Evolutionary conservation across 2,329 filamentous ascomycete genomes (phyloP).

Genomic region (Didymella pomorum): DNA sequence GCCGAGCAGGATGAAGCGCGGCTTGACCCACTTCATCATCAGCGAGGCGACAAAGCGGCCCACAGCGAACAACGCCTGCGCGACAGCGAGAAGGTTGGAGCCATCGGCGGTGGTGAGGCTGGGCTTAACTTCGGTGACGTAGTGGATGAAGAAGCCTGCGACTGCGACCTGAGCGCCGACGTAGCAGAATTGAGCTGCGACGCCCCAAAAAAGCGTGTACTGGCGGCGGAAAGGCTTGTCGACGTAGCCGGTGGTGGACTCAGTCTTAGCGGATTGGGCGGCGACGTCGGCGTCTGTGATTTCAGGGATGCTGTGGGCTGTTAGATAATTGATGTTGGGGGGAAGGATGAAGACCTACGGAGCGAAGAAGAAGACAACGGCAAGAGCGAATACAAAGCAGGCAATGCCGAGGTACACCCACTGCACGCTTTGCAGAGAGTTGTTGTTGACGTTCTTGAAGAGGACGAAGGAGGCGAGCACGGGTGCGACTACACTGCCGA

Average conservation of each 20-base stretch:
- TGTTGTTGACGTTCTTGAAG: conserved; percentile 59
- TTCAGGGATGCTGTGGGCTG: conserved; percentile 57
- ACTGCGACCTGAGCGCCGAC: conserved; percentile 66
- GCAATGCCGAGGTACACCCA: conserved; percentile 70
- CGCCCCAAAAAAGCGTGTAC: conserved; percentile 62
- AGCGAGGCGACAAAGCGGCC: conserved; percentile 64
- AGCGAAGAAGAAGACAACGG: conserved; percentile 66
- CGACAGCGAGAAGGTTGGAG: conserved; percentile 57
- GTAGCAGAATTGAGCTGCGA: conserved; percentile 65
- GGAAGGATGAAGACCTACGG: conserved; percentile 42
- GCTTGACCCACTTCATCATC: conserved; percentile 61
- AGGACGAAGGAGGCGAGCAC: conserved; percentile 66
- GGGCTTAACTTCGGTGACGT: conserved; percentile 52
- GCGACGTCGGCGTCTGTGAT: conserved; percentile 66
- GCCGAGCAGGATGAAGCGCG: conserved; percentile 62
- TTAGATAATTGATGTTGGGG: not conserved
- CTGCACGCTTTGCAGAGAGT: conserved; percentile 28
- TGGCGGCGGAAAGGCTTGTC: conserved; percentile 54
- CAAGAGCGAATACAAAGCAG: conserved; percentile 65
- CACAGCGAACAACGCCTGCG: conserved; percentile 63
- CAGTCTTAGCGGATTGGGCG: conserved; percentile 55
- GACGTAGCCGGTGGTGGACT: conserved; percentile 50
- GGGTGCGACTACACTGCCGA: conserved; percentile 65
- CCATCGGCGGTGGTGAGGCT: conserved; percentile 36
- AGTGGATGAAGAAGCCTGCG: conserved; percentile 56